phyloP scores from a whole-genome alignment of 1,139 yeast genomes.

The Magnusiomyces fungicola region DNA sequence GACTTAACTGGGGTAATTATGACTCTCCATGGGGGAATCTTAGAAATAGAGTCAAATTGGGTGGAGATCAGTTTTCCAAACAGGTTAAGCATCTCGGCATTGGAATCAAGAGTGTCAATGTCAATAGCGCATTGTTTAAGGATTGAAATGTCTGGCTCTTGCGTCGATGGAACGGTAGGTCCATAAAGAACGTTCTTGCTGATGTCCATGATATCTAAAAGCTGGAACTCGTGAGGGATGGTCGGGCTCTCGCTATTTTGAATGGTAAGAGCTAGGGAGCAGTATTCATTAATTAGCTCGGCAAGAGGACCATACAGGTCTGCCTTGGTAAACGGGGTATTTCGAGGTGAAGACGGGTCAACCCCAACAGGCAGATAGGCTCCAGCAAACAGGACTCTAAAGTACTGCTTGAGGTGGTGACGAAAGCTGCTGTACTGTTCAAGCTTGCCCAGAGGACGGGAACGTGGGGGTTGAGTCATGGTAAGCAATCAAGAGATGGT shows the following conservation, averaged over 20 bases:
- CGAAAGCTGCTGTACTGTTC: slow-evolving; percentile 4
- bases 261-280: background rate
- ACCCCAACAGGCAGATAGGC: background rate
- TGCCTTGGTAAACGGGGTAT: background rate
- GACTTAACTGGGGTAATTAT: slow-evolving; percentile 3
- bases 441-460: background rate
- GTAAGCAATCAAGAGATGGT: too few relatives aligned
- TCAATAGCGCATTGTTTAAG: slow-evolving; percentile 2
- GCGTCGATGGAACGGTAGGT: background rate
- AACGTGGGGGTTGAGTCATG: background rate
- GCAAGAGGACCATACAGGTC: background rate
- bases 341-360: background rate
- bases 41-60: slow-evolving; percentile 3
- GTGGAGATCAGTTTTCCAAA: background rate
- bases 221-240: background rate
- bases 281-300: background rate
- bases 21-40: slow-evolving; percentile 14
- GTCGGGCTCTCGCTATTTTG: background rate
- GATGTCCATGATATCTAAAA: background rate
- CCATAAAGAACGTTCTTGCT: background rate
- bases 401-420: slow-evolving; percentile 1
- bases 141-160: background rate
- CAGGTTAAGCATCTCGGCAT: background rate
- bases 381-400: background rate
- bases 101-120: background rate